Base-by-base conservation (phyloP, 306 rosid species). In the Dryas alaskensis region DNA sequence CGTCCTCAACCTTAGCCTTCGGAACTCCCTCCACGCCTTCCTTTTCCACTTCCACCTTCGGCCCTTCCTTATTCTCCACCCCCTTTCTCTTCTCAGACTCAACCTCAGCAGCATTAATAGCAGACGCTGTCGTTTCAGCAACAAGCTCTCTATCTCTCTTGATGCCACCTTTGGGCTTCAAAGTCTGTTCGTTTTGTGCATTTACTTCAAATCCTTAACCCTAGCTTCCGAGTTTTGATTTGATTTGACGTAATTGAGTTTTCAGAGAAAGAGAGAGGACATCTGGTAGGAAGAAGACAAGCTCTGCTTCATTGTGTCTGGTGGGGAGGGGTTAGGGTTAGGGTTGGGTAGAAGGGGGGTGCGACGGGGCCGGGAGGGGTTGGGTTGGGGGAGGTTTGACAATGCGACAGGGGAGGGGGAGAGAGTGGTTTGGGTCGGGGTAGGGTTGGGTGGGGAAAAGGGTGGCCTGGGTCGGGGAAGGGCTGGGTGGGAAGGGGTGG, bases 101-200 rank as follows among this genome's bases (percentile, higher is more conserved):
- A 58, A 42, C 89, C 74, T 19, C 91, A 74, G 25, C 87, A 73
- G 17, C 88, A 39, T 4, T 78, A 72, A 53, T 72, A 52, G 7
- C 78, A 65, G 45, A 71, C 75, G 13, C 12, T 57, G 43, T 49
- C 57, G 77, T 64, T 75, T 62, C 79, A 71, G 75, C 92, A 78
- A 59, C 91, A 83, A 59, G 65, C 76, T 49, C 73, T 84, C 65
- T n/a, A n/a, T n/a, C n/a, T 19, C 87, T 19, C 42, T 82, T 42
- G 71, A 86, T 6, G 88, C 88, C 5, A 86, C 91, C 60, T 87
- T 84, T 58, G 87, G 90, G 8, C 86, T 89, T 78, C 91, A 80
- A 70, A 77, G 76, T 72, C 82, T 89, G 46, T 81, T 52, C 0
- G 0, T 44, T 65, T 45, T 54, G 8, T 37, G 49, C 66, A 2